Percentiles rank a stretch among this genome's conserved stretches.
Conservation (phyloP, 176 grass and related monocot genomes). For the Elymus sibiricus region DNA sequence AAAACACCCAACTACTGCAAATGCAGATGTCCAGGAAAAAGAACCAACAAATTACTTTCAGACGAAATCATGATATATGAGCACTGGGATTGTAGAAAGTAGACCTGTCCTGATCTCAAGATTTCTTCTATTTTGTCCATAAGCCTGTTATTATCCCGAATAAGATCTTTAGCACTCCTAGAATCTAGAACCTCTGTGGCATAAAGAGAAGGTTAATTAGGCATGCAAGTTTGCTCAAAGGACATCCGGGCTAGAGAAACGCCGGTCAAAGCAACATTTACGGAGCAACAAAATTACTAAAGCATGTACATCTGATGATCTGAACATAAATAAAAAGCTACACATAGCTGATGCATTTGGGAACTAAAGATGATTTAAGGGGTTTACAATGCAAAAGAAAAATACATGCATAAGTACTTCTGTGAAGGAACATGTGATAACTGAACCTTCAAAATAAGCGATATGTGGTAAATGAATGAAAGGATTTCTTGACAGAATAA, state of each 20-base stretch:
- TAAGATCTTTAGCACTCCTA: constrained; percentile 8
- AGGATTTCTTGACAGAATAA: background rate
- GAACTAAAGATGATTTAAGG: background rate
- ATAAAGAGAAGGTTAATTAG: background rate
- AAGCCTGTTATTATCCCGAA: constrained; percentile 7
- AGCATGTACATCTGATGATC: background rate
- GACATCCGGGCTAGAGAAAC: background rate
- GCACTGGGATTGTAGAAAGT: background rate
- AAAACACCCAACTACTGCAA: background rate
- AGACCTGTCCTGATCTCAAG: constrained; percentile 15
- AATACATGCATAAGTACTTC: too few species aligned
- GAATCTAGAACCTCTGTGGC: background rate
- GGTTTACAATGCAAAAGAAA: background rate
- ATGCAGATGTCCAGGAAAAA: background rate
- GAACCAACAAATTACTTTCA: background rate
- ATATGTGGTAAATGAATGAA: background rate
- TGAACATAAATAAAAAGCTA: background rate
- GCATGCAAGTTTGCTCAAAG: background rate
- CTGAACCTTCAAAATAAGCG: background rate
- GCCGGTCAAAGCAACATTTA: background rate
- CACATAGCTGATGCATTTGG: too few species aligned
- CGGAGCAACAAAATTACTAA: background rate
- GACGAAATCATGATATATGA: background rate
- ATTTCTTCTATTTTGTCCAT: background rate
- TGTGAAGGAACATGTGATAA: background rate